Evolutionary conservation across 2,329 filamentous ascomycete species (phyloP).

Genomic region (Beauveria sp.): DNA sequence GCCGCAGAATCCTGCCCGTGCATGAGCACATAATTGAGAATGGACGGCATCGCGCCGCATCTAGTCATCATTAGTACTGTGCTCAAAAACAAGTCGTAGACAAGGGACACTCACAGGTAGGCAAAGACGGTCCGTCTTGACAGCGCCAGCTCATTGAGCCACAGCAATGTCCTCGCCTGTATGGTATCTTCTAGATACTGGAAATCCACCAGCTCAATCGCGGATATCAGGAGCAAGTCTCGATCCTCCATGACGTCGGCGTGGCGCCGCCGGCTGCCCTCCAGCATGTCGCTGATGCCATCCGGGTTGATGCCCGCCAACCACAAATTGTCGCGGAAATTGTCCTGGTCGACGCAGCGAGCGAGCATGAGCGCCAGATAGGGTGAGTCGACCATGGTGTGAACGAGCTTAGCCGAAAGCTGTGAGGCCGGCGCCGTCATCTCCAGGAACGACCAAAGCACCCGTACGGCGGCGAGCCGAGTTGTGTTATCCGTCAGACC

Average conservation of each 20-base stretch:
- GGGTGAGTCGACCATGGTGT: conserved; percentile 35
- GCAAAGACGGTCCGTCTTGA: conserved; percentile 49
- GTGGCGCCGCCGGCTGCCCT: conserved; percentile 20
- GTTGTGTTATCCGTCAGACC: conserved; percentile 57
- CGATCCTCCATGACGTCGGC: conserved; percentile 47
- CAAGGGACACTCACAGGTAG: conserved; percentile 37
- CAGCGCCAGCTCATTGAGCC: conserved; percentile 51
- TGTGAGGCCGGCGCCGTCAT: conserved; percentile 19
- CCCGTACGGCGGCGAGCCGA: conserved; percentile 48
- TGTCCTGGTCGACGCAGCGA: conserved; percentile 47
- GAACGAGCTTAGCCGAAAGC: conserved; percentile 16
- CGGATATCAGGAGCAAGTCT: conserved; percentile 54
- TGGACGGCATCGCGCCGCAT: conserved; percentile 46
- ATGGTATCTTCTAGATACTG: conserved; percentile 54
- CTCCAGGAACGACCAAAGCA: conserved; percentile 52
- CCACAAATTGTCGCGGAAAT: conserved; percentile 57
- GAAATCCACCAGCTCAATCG: conserved; percentile 60
- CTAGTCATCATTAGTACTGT: conserved; percentile 20
- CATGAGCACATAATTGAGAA: conserved; percentile 55
- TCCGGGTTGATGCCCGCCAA: conserved; percentile 44
- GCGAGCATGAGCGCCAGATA: conserved; percentile 55
- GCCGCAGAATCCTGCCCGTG: conserved; percentile 55
- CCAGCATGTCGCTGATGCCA: conserved; percentile 21
- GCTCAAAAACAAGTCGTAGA: background rate
- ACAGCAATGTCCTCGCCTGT: conserved; percentile 50